phyloP scores from a whole-genome alignment of 2,329 filamentous ascomycete genomes.

The Botrytis fragariae region DNA sequence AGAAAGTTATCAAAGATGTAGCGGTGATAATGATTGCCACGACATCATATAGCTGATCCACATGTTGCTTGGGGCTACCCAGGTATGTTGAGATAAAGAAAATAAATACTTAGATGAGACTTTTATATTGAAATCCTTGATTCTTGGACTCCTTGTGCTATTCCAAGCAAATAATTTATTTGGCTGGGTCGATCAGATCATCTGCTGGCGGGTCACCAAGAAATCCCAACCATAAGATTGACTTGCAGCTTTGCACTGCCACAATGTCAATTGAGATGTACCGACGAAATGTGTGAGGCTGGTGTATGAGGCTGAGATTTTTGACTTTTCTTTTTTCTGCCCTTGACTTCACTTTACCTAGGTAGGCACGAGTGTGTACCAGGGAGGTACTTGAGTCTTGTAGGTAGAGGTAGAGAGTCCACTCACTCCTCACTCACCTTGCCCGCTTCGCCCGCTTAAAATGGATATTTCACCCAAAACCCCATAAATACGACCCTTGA shows the following conservation, averaged over 20 bases:
- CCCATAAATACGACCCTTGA: not conserved
- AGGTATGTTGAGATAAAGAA: not conserved
- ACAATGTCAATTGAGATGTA: not conserved
- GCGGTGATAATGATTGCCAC: slow-evolving; percentile 12
- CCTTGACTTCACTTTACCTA: not conserved
- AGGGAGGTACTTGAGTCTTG: too few species aligned
- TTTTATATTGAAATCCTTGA: not conserved
- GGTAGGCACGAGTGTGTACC: too few species aligned
- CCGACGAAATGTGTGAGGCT: not conserved
- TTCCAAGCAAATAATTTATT: not conserved
- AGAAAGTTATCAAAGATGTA: not conserved
- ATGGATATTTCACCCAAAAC: not conserved
- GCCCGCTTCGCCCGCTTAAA: not conserved
- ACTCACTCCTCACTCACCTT: not conserved
- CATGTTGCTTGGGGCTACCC: not conserved
- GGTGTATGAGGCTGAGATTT: not conserved
- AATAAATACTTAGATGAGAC: not conserved
- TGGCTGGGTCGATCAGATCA: not conserved
- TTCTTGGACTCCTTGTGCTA: not conserved
- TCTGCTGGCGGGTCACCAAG: not conserved
- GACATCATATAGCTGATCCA: slow-evolving; percentile 17
- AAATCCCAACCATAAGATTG: not conserved
- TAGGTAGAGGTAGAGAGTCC: not conserved
- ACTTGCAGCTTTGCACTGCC: not conserved
- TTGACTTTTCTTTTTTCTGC: not conserved